These are phyloP conservation scores for Tolypocladium guangdongense DNA, from an alignment of 2,329 filamentous ascomycete genomes.

Conservation along the genomic window DNA sequence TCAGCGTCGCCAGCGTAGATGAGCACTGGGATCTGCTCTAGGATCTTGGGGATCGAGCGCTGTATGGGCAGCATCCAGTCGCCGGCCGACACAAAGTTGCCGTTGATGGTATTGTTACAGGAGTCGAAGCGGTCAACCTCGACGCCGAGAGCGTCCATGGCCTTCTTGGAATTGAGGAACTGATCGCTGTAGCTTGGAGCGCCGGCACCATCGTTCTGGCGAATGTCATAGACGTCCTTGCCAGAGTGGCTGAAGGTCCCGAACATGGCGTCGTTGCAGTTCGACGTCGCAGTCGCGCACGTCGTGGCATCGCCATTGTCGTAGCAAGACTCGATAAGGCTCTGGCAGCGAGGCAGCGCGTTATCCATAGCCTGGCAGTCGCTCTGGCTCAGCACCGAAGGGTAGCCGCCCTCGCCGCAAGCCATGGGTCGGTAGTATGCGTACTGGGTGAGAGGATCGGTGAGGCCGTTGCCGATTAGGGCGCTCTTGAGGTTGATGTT, in stretches of 20 bases:
- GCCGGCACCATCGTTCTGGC: conserved; percentile 72
- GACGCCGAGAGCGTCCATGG: conserved; percentile 77
- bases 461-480: conserved; percentile 91
- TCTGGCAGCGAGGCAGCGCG: conserved; percentile 76
- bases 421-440: conserved; percentile 94
- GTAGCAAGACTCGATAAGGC: conserved; percentile 83
- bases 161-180: conserved; percentile 73
- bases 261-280: conserved; percentile 94
- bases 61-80: conserved; percentile 99
- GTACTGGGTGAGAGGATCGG: conserved; percentile 86
- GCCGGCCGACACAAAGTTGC: conserved; percentile 74
- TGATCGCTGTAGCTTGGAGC: conserved; percentile 85
- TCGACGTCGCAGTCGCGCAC: conserved; percentile 86
- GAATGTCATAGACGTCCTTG: conserved; percentile 89
- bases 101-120: conserved; percentile 96
- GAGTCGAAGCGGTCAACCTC: conserved; percentile 83
- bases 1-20: conserved; percentile 87
- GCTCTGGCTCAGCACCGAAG: conserved; percentile 65
- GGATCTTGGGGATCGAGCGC: conserved; percentile 70
- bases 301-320: conserved; percentile 78
- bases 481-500: conserved; percentile 97
- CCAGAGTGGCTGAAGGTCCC: conserved; percentile 88
- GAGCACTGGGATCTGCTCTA: conserved; percentile 85
- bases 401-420: conserved; percentile 88
- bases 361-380: conserved; percentile 86